These are phyloP conservation scores for Syzygium aqueum DNA, from an alignment of 345 rosid species.

Conservation along the genomic window DNA sequence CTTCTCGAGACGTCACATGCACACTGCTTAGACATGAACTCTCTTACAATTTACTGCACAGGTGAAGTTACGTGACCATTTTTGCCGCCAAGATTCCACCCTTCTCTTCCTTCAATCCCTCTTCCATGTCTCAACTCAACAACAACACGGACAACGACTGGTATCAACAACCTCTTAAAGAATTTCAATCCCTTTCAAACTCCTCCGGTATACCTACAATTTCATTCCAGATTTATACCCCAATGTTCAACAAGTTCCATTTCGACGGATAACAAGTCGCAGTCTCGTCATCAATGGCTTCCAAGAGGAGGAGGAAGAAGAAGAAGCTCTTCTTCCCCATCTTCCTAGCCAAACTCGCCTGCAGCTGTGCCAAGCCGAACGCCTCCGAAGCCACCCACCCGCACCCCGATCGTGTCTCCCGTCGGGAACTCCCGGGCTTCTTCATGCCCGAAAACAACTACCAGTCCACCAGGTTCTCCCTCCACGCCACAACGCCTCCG, in stretches of 20 bases:
- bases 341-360: neutral
- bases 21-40: neutral
- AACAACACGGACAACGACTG: neutral
- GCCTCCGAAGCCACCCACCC: neutral
- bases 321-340: conserved; percentile 7
- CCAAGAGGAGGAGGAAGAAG: neutral
- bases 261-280: neutral
- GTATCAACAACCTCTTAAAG: neutral
- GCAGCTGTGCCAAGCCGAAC: conserved; percentile 10
- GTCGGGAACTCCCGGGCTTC: neutral
- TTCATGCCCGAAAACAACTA: neutral
- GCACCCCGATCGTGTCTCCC: neutral
- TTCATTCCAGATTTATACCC: neutral
- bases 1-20: neutral
- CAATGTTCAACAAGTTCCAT: neutral
- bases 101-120: neutral
- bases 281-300: conserved; percentile 2
- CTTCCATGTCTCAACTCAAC: neutral
- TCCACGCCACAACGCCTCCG: neutral
- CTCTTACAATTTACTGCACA: neutral
- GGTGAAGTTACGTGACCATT: neutral
- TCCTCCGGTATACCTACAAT: neutral
- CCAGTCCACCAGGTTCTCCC: neutral
- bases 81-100: neutral
- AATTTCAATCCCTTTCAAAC: neutral